Conservation (phyloP, 805 yeast genomes). For the Zygotorulaspora sp. region DNA sequence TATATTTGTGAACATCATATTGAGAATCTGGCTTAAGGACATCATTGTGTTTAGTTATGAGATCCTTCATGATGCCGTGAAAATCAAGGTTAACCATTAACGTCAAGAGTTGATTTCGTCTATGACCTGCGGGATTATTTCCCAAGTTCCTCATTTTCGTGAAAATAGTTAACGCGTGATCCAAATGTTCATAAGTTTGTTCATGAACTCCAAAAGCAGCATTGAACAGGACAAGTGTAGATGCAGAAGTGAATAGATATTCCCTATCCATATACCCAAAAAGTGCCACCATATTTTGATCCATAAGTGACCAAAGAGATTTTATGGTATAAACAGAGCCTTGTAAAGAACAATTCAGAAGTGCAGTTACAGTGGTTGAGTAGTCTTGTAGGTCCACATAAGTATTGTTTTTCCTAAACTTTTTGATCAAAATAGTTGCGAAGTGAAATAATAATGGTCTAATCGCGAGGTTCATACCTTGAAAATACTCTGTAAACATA, state of each 20-base stretch:
- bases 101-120: conserved; percentile 66
- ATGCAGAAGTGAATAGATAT: conserved; percentile 70
- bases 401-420: conserved; percentile 42
- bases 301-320: conserved; percentile 67
- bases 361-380: conserved; percentile 61
- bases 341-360: conserved; percentile 72
- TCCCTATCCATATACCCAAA: conserved; percentile 88
- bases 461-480: conserved; percentile 74
- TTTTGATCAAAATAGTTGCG: conserved; percentile 60
- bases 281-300: conserved; percentile 76
- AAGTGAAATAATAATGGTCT: conserved; percentile 74
- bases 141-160: conserved; percentile 74
- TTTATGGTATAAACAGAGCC: conserved; percentile 74
- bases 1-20: conserved; percentile 18
- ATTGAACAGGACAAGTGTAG: conserved; percentile 66
- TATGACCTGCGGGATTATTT: conserved; percentile 71
- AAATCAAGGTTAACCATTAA: conserved; percentile 63
- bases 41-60: conserved; percentile 56
- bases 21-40: conserved; percentile 21
- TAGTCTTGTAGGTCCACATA: conserved; percentile 63
- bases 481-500: conserved; percentile 77
- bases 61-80: conserved; percentile 55
- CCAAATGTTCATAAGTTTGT: conserved; percentile 64
- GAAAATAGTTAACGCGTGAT: conserved; percentile 64
- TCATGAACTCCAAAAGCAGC: conserved; percentile 80